Conservation (phyloP, 176 grass and related monocot genomes). For the Oryza australiensis region DNA sequence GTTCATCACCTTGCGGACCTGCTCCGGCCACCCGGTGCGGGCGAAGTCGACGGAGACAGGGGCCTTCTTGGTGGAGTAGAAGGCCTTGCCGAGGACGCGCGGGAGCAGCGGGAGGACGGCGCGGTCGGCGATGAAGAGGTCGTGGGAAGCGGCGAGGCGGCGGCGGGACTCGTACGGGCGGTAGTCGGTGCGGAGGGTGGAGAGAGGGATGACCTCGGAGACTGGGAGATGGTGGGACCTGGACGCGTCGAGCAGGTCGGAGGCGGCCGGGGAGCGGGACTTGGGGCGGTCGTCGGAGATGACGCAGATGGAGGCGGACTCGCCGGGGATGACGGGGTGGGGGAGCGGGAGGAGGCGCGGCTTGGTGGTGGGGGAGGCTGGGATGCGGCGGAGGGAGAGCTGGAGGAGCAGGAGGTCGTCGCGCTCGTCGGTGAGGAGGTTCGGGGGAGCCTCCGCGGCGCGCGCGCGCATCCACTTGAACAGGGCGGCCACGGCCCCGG, state of each 20-base stretch:
- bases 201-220: conserved; percentile 61
- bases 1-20: conserved; percentile 62
- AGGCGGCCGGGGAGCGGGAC: conserved; percentile 27
- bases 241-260: conserved; percentile 50
- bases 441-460: conserved; percentile 24
- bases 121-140: conserved; percentile 90
- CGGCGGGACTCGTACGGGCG: conserved; percentile 75
- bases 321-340: conserved; percentile 38
- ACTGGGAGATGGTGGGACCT: conserved; percentile 53
- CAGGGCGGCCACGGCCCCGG: conserved; percentile 44
- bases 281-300: conserved; percentile 63
- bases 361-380: conserved; percentile 28
- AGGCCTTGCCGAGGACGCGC: conserved; percentile 73
- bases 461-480: conserved; percentile 56
- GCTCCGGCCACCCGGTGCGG: conserved; percentile 63
- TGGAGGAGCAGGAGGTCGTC: conserved; percentile 65
- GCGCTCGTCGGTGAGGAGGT: conserved; percentile 58
- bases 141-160: conserved; percentile 64
- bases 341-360: conserved; percentile 57
- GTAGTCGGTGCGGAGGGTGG: conserved; percentile 71
- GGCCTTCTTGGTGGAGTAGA: conserved; percentile 80
- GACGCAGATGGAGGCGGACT: conserved; percentile 53
- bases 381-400: conserved; percentile 56
- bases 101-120: conserved; percentile 76
- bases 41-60: conserved; percentile 61